A percentile compares a stretch with the other conserved stretches of the same genome.
phyloP scores from a whole-genome alignment of 192 early-diverging fungal genomes.

The Coemansia reversa region DNA sequence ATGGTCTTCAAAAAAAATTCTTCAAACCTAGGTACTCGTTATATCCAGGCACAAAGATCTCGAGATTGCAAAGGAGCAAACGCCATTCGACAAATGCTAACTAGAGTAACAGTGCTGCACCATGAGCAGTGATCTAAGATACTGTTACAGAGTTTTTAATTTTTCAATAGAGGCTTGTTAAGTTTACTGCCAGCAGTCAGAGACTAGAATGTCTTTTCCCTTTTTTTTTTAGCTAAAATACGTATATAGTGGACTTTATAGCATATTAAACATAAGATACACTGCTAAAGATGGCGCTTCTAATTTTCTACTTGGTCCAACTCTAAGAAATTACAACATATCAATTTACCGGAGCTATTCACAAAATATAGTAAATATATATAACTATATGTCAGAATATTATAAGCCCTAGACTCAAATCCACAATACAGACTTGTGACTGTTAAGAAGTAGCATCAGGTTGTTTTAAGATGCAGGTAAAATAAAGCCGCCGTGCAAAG shows the following conservation, averaged over 20 bases:
- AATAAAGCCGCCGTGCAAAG: neutral
- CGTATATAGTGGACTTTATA: neutral
- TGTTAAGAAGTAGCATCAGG: neutral
- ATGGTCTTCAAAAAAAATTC: too few species aligned
- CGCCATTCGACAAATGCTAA: neutral
- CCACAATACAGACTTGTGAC: neutral
- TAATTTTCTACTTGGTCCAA: neutral
- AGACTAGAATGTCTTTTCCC: neutral
- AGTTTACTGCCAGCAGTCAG: neutral
- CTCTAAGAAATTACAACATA: neutral
- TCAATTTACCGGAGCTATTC: neutral
- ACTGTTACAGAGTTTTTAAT: neutral
- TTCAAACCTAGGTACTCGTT: too few species aligned
- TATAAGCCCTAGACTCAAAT: neutral
- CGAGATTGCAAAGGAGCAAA: neutral
- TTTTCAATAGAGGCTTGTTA: neutral
- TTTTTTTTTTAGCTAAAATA: neutral
- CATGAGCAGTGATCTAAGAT: neutral
- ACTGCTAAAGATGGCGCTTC: neutral
- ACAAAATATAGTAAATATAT: neutral
- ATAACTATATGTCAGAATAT: neutral
- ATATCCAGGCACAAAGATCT: neutral
- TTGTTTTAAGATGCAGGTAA: neutral
- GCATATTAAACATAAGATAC: neutral
- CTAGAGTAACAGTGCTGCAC: neutral